Conservation (phyloP, 225 moss, liverwort and hornwort genomes). For the Sphagnum contortum region DNA sequence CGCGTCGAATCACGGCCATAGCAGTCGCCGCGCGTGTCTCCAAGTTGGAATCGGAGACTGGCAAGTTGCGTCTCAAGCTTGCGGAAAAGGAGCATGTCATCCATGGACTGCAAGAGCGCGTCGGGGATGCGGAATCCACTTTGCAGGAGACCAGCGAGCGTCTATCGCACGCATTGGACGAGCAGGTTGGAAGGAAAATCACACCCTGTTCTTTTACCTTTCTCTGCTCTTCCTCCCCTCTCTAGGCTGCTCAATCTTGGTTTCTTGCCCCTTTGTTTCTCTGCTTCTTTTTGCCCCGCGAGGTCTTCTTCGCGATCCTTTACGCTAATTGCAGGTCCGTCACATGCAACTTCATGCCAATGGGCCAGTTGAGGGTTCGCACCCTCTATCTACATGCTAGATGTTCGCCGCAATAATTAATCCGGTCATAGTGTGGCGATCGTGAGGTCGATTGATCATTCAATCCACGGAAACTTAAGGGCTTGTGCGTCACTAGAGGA, state of each 20-base stretch:
- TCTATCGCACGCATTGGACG: slow-evolving; percentile 62
- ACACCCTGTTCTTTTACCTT: neutral
- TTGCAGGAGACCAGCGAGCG: slow-evolving; percentile 74
- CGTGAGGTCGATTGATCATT: too few relatives aligned
- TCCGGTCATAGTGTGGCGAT: too few relatives aligned
- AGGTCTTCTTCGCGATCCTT: neutral
- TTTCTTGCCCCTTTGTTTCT: neutral
- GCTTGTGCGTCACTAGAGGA: too few relatives aligned
- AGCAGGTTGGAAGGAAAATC: slow-evolving; percentile 27
- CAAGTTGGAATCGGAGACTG: slow-evolving; percentile 65
- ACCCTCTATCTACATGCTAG: too few relatives aligned
- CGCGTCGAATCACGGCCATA: slow-evolving; percentile 79
- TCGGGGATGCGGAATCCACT: slow-evolving; percentile 55
- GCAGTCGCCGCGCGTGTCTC: slow-evolving; percentile 69
- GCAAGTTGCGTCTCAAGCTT: slow-evolving; percentile 69
- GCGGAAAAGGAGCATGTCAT: slow-evolving; percentile 76
- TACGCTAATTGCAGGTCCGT: neutral
- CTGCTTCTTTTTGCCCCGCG: too few relatives aligned
- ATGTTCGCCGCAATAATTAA: too few relatives aligned
- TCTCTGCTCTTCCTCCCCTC: too few relatives aligned
- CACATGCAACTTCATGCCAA: neutral
- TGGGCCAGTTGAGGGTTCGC: too few relatives aligned
- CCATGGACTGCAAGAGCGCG: slow-evolving; percentile 60
- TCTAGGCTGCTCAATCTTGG: too few relatives aligned
- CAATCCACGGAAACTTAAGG: too few relatives aligned